Evolutionary conservation across 495 filamentous ascomycete genomes (phyloP).

Genomic region (Penicillium paradoxum): DNA sequence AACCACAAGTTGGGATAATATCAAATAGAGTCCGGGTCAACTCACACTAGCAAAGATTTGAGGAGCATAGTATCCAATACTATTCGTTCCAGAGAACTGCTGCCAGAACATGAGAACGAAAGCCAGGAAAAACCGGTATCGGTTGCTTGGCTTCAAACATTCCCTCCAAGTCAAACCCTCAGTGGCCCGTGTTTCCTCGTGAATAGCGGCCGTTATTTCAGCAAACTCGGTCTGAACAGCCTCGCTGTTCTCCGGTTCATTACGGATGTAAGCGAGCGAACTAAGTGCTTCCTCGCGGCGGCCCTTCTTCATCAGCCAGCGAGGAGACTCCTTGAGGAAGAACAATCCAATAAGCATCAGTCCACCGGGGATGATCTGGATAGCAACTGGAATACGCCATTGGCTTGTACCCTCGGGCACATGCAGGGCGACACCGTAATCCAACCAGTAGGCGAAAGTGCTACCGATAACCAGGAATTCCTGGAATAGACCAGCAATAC

Average conservation of each 20-base stretch:
- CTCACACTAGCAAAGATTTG: constrained; percentile 43
- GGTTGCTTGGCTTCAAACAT: constrained; percentile 34
- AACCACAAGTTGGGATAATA: neutral
- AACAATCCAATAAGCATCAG: constrained; percentile 47
- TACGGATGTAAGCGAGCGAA: constrained; percentile 41
- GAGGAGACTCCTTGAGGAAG: constrained; percentile 50
- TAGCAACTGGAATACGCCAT: constrained; percentile 49
- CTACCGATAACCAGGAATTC: constrained; percentile 28
- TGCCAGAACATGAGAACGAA: constrained; percentile 50
- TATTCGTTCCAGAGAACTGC: constrained; percentile 50
- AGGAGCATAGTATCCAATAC: constrained; percentile 48
- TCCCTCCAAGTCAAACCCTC: constrained; percentile 41
- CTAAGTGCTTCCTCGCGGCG: constrained; percentile 42
- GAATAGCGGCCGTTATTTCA: constrained; percentile 50
- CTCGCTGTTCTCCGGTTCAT: constrained; percentile 33
- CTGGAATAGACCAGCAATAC: constrained; percentile 37
- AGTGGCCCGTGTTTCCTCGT: constrained; percentile 36
- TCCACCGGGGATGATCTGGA: constrained; percentile 50
- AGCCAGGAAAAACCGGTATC: constrained; percentile 39
- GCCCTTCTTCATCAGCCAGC: constrained; percentile 50
- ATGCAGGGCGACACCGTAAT: constrained; percentile 47
- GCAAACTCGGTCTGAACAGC: constrained; percentile 53
- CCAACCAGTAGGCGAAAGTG: constrained; percentile 42
- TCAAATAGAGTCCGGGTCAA: neutral
- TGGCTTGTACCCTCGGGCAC: constrained; percentile 39